These are phyloP conservation scores for Sporothrix pseudoabietina DNA, from an alignment of 2,329 filamentous ascomycete species.

Conservation along the genomic window DNA sequence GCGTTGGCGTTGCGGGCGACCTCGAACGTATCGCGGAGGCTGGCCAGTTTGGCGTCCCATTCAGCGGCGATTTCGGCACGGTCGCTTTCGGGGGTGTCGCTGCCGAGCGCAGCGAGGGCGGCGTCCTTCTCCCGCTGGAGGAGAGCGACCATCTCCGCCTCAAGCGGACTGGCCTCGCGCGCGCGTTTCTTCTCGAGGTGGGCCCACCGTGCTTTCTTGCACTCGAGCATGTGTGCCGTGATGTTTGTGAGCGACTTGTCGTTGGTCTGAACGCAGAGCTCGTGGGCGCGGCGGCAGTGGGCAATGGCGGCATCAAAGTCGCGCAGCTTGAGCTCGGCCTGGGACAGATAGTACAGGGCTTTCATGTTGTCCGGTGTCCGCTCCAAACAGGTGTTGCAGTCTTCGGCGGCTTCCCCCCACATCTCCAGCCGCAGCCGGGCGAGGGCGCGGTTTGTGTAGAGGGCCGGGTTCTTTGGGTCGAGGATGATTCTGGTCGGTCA, in stretches of 20 bases:
- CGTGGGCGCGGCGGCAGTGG: slow-evolving; percentile 72
- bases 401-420: slow-evolving; percentile 74
- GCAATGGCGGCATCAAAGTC: slow-evolving; percentile 72
- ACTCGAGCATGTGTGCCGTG: slow-evolving; percentile 71
- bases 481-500: slow-evolving; percentile 64
- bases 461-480: slow-evolving; percentile 72
- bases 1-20: slow-evolving; percentile 46
- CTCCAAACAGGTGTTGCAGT: slow-evolving; percentile 74
- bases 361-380: slow-evolving; percentile 72
- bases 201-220: slow-evolving; percentile 87
- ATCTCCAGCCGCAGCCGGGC: slow-evolving; percentile 72
- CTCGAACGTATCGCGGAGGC: slow-evolving; percentile 56
- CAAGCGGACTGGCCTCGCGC: slow-evolving; percentile 59
- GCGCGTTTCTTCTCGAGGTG: slow-evolving; percentile 64
- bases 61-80: slow-evolving; percentile 52
- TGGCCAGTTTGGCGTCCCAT: slow-evolving; percentile 50
- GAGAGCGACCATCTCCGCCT: slow-evolving; percentile 59
- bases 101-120: slow-evolving; percentile 36
- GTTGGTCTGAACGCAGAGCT: slow-evolving; percentile 61
- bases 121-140: slow-evolving; percentile 50
- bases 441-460: slow-evolving; percentile 90
- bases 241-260: slow-evolving; percentile 71
- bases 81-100: slow-evolving; percentile 51
- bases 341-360: slow-evolving; percentile 78
- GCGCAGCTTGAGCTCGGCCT: slow-evolving; percentile 75